Percentiles rank a stretch among this genome's conserved stretches.
phyloP scores from a whole-genome alignment of 176 grass and related monocot genomes.

The Poa pratensis region DNA sequence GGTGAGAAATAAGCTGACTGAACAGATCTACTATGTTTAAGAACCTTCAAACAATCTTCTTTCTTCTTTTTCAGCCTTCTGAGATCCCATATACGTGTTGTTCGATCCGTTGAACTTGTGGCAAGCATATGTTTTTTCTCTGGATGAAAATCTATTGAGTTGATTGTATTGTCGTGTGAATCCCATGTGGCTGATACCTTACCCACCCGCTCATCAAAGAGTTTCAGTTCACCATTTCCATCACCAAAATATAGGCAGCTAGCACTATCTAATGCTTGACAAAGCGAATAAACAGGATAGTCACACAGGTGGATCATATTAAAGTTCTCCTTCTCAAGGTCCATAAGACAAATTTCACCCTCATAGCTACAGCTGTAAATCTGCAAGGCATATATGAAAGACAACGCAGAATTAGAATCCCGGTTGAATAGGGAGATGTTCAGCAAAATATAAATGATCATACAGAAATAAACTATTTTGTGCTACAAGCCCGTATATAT shows the following conservation, averaged over 20 bases:
- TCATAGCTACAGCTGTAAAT: conserved; percentile 78
- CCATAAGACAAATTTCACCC: conserved; percentile 81
- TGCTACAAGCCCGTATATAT: neutral
- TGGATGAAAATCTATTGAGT: conserved; percentile 78
- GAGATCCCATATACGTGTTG: conserved; percentile 72
- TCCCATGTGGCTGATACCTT: conserved; percentile 58
- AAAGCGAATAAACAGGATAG: conserved; percentile 62
- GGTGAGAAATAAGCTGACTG: conserved; percentile 94
- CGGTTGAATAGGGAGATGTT: neutral
- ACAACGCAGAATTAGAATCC: conserved; percentile 2
- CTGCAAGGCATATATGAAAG: conserved; percentile 49
- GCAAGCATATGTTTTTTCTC: conserved; percentile 62
- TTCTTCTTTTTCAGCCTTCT: conserved; percentile 61
- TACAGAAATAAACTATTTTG: neutral
- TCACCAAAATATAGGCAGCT: conserved; percentile 65
- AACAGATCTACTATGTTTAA: conserved; percentile 53
- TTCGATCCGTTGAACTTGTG: conserved; percentile 76
- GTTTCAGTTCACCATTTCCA: conserved; percentile 54
- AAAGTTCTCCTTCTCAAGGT: conserved; percentile 71
- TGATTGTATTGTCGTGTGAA: conserved; percentile 63
- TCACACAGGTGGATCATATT: conserved; percentile 57
- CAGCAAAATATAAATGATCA: neutral
- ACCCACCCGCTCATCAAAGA: conserved; percentile 67
- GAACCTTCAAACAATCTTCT: conserved; percentile 49
- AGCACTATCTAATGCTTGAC: conserved; percentile 52